These are phyloP conservation scores for Danielozyma ontarioensis DNA, from an alignment of 805 yeast genomes.

Conservation along the genomic window DNA sequence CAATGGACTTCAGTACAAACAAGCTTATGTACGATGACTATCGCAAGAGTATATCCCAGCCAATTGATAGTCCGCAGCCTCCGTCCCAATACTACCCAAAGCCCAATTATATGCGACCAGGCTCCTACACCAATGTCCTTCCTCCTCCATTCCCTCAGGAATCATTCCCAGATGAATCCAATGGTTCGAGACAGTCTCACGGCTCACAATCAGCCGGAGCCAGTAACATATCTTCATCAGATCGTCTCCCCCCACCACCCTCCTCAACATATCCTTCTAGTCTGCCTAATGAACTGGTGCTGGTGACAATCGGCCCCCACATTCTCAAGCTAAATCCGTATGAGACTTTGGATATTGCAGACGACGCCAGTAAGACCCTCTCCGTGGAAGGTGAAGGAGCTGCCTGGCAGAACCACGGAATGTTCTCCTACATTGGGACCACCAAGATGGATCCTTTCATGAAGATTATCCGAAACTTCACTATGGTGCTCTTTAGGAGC, in stretches of 20 bases:
- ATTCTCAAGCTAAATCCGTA: constrained; percentile 24
- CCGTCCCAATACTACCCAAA: no score
- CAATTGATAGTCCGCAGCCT: no score
- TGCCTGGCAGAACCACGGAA: constrained; percentile 36
- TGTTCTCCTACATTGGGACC: constrained; percentile 33
- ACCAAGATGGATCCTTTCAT: constrained; percentile 37
- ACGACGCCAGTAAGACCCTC: constrained; percentile 23
- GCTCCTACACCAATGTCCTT: no score
- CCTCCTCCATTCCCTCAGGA: no score
- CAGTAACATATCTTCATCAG: constrained; percentile 1
- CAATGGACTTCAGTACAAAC: no score
- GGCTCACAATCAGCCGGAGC: not conserved
- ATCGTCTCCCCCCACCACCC: constrained; percentile 3
- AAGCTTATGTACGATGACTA: no score
- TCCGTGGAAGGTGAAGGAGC: constrained; percentile 34
- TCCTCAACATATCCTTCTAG: no score
- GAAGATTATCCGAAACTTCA: constrained; percentile 30
- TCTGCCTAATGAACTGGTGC: constrained; percentile 17
- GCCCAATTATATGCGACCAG: no score
- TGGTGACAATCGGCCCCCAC: constrained; percentile 33
- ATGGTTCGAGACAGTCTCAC: no score
- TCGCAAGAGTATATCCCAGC: no score
- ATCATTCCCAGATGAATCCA: no score
- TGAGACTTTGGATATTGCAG: constrained; percentile 28
- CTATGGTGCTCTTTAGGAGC: constrained; percentile 24